Evolutionary conservation across 768 basidiomycete genomes (phyloP).

Genomic region (Macrolepiota albuminosa): DNA sequence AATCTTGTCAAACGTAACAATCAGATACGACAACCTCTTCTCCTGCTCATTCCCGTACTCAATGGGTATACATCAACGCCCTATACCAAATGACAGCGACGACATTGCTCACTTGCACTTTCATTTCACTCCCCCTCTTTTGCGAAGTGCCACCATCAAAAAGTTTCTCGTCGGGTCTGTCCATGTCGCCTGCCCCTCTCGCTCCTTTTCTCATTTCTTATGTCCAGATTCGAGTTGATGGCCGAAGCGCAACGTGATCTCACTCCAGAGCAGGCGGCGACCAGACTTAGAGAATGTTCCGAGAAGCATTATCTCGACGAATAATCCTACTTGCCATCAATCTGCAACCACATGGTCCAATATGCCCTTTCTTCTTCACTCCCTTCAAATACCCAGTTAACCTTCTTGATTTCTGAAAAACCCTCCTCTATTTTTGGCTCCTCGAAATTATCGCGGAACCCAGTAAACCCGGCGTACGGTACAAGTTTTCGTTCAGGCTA

Average conservation of each 20-base stretch:
- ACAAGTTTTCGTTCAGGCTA: constrained; percentile 48
- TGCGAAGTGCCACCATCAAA: constrained; percentile 75
- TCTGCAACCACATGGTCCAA: constrained; percentile 88
- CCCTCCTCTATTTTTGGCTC: constrained; percentile 68
- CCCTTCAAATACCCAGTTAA: constrained; percentile 82
- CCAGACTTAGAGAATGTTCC: constrained; percentile 45
- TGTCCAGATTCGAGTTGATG: constrained; percentile 78
- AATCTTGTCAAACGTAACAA: constrained; percentile 59
- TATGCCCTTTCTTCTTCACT: constrained; percentile 59
- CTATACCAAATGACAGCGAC: constrained; percentile 46
- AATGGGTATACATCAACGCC: constrained; percentile 91
- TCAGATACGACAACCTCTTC: constrained; percentile 76
- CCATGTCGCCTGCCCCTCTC: not conserved
- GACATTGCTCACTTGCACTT: constrained; percentile 78
- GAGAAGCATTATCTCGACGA: constrained; percentile 57
- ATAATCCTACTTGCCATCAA: constrained; percentile 57
- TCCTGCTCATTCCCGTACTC: constrained; percentile 89
- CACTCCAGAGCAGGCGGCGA: constrained; percentile 84
- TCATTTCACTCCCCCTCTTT: constrained; percentile 81
- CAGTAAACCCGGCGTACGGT: constrained; percentile 54
- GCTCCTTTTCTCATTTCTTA: not conserved
- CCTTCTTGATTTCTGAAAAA: constrained; percentile 65
- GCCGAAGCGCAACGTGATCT: constrained; percentile 88
- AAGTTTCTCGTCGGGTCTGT: constrained; percentile 89
- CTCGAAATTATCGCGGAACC: constrained; percentile 59